phyloP scores from a whole-genome alignment of 192 early-diverging fungal species.

The Umbelopsis vinacea region DNA sequence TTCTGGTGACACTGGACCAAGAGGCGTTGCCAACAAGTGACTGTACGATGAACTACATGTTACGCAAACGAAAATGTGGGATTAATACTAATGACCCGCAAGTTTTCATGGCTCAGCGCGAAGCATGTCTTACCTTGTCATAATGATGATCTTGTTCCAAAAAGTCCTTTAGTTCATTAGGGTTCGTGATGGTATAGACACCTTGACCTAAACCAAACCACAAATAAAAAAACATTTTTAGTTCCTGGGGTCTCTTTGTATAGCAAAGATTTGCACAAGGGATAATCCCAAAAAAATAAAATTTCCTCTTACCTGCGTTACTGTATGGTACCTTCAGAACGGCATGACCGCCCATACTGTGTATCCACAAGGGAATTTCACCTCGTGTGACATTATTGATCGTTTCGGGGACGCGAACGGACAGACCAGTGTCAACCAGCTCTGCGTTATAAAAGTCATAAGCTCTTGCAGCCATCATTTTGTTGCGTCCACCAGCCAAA shows the following conservation, averaged over 20 bases:
- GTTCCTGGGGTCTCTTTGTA: neutral
- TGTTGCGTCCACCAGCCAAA: constrained; percentile 87
- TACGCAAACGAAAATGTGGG: neutral
- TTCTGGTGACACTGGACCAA: constrained; percentile 73
- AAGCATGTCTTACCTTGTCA: constrained; percentile 58
- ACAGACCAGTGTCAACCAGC: constrained; percentile 67
- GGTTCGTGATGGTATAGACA: constrained; percentile 88
- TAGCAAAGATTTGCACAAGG: neutral
- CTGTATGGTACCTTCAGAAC: constrained; percentile 87
- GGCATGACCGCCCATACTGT: constrained; percentile 86
- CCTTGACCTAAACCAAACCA: constrained; percentile 64
- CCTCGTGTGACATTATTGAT: constrained; percentile 82
- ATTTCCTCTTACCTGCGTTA: constrained; percentile 65
- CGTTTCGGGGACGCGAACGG: constrained; percentile 80
- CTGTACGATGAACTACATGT: constrained; percentile 79
- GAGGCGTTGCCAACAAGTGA: constrained; percentile 86
- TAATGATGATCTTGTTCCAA: constrained; percentile 80
- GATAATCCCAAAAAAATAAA: neutral
- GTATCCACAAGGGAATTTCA: constrained; percentile 83
- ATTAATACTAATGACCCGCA: no score
- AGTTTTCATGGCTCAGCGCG: neutral
- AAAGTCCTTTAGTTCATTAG: constrained; percentile 72
- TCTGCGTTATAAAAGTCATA: constrained; percentile 89
- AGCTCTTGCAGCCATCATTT: constrained; percentile 87
- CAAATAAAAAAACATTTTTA: neutral